Percentiles rank a stretch among this genome's conserved stretches.
phyloP scores from a whole-genome alignment of 331 rosid species.

The Stylosanthes scabra region DNA sequence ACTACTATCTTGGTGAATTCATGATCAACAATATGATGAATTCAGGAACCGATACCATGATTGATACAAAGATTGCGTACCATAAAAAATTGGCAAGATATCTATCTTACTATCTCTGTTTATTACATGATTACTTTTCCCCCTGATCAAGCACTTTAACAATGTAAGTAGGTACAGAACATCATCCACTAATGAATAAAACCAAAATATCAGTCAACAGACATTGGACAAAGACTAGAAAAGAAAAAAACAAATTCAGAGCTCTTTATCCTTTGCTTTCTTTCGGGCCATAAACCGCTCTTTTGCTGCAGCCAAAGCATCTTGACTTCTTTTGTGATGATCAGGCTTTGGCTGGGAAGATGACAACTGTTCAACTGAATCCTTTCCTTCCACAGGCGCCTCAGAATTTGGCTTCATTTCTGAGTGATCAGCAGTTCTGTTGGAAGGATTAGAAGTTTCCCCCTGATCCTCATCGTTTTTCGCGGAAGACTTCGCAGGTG shows the following conservation, averaged over 20 bases:
- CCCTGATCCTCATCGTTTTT: conserved; percentile 39
- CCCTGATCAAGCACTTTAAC: conserved; percentile 17
- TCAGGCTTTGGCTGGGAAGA: conserved; percentile 52
- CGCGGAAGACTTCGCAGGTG: conserved; percentile 39
- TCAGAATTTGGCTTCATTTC: conserved; percentile 46
- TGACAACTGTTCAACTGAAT: conserved; percentile 43
- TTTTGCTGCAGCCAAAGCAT: conserved; percentile 79
- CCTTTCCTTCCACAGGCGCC: conserved; percentile 38
- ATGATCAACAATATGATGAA: background rate
- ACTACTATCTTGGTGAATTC: background rate
- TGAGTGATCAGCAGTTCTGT: conserved; percentile 34
- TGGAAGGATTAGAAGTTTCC: conserved; percentile 43
- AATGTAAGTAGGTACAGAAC: conserved; percentile 29
- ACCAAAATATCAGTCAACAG: conserved; percentile 1
- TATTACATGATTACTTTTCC: conserved; percentile 3
- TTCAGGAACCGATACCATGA: conserved; percentile 3
- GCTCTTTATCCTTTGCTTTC: conserved; percentile 60
- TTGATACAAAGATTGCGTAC: conserved; percentile 18
- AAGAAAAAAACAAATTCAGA: background rate
- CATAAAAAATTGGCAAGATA: conserved; percentile 19
- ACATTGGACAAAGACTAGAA: conserved; percentile 13
- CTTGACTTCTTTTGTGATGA: conserved; percentile 83
- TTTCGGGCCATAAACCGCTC: conserved; percentile 87
- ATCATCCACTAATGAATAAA: conserved; percentile 19
- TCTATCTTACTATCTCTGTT: background rate